Evolutionary conservation across 179 eudicot genomes (phyloP), one percentile per base, ranked within the genome.

Genomic region (Drosera spatulata): DNA sequence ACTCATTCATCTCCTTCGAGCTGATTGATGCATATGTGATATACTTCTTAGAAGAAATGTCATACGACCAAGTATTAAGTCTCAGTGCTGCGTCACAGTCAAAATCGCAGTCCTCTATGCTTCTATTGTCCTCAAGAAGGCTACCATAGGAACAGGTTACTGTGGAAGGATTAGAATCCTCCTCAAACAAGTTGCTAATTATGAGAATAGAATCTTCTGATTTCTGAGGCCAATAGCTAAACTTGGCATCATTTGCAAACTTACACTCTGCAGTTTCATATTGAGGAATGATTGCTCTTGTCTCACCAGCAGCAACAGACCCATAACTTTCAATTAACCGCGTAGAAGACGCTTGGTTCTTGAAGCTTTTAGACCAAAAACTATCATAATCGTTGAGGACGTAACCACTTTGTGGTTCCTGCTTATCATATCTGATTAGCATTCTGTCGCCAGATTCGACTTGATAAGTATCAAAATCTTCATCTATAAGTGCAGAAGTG

Each of bases 391-490:
- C 66, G 43, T 55, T 55, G 33, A 41, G 50, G 39, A 59, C 65
- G 69, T 55, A 54, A 10, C 48, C 58, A 11, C 14, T 47, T 33
- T 48, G 49, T 67, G 40, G 41, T 43, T 62, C 60, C 47, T 55
- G 40, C 14, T 61, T 39, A 66, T 69, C 64, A 57, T 67, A 66
- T n/a, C 65, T 76, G 65, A 64, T 58, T 72, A 70, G 70, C 68
- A 60, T 39, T 55, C 53, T 42, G 11, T 68, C 41, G 15, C 63
- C 63, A 61, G 63, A 64, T 56, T 62, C 67, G 57, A 71, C 54
- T 7, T 51, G 69, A 45, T 66, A 75, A 65, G 62, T 49, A 63
- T 69, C 66, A 12, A 53, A 39, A 50, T 12, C 64, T 41, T 44
- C 22, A 64, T 52, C 43, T 67, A 56, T 71, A 70, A 65, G 61